These are phyloP conservation scores for Metarhizium rileyi DNA, from an alignment of 2,329 filamentous ascomycete species.

Conservation along the genomic window DNA sequence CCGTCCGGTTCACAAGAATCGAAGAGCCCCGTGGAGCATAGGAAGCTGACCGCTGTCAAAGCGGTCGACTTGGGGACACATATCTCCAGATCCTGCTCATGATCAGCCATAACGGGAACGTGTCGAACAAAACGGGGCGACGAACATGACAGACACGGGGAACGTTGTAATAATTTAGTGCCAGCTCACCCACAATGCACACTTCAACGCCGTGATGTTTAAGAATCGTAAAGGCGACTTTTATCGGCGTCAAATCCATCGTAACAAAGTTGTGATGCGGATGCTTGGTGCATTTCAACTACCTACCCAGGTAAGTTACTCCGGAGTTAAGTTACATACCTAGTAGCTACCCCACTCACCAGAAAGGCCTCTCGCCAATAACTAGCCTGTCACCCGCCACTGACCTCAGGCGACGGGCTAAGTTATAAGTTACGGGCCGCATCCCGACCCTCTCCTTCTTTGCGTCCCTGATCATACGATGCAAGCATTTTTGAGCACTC, in stretches of 20 bases:
- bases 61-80: constrained; percentile 9
- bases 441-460: too few relatives aligned
- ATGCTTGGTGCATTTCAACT: neutral
- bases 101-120: neutral
- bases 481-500: constrained; percentile 1
- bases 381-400: too few relatives aligned
- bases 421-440: too few relatives aligned
- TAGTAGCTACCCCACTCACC: neutral
- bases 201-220: constrained; percentile 4
- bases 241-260: constrained; percentile 6
- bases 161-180: constrained; percentile 11
- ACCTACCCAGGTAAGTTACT: too few relatives aligned
- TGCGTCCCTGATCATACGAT: neutral
- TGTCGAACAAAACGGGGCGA: neutral
- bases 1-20: constrained; percentile 3
- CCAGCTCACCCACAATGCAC: constrained; percentile 9
- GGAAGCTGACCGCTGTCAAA: constrained; percentile 5
- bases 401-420: too few relatives aligned
- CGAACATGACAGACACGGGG: constrained; percentile 9
- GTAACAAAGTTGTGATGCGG: neutral
- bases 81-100: constrained; percentile 11
- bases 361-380: neutral
- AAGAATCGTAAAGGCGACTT: constrained; percentile 2
- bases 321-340: neutral
- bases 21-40: constrained; percentile 11